A percentile compares a stretch with the other conserved stretches of the same genome.
phyloP scores from a whole-genome alignment of 768 basidiomycete species.

The Termitomyces sp. region DNA sequence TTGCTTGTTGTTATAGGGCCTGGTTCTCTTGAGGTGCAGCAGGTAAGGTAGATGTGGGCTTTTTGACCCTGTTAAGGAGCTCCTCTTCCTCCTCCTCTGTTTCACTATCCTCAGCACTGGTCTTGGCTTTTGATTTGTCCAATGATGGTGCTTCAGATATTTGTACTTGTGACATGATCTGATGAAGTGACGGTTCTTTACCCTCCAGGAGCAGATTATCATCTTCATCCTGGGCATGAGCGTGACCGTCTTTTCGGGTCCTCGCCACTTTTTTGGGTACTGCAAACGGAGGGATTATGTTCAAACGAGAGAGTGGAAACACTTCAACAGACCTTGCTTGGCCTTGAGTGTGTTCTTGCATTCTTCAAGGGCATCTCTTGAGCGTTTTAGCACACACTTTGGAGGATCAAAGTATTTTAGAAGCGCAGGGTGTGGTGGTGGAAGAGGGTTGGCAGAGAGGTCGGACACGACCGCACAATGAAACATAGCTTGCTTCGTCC shows the following conservation, averaged over 20 bases:
- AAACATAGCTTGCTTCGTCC: conserved; percentile 90
- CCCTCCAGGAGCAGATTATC: conserved; percentile 52
- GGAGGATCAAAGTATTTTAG: conserved; percentile 84
- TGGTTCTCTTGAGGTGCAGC: conserved; percentile 9
- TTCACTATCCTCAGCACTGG: conserved; percentile 36
- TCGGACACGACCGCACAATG: conserved; percentile 79
- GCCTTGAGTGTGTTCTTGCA: conserved; percentile 70
- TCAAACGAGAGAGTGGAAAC: neutral
- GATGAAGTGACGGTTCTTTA: conserved; percentile 20
- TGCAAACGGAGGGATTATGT: conserved; percentile 18
- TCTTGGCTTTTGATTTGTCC: conserved; percentile 21
- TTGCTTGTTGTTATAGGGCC: too few relatives aligned
- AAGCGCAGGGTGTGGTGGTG: conserved; percentile 82
- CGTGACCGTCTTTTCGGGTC: conserved; percentile 58
- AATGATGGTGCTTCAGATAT: conserved; percentile 10
- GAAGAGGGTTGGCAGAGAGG: conserved; percentile 66
- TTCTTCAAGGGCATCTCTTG: conserved; percentile 48
- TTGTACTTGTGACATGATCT: conserved; percentile 12
- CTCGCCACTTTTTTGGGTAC: conserved; percentile 59
- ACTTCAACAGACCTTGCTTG: conserved; percentile 57
- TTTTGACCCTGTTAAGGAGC: conserved; percentile 18
- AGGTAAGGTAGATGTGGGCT: conserved; percentile 15
- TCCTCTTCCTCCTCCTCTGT: conserved; percentile 45
- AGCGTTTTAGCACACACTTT: conserved; percentile 54
- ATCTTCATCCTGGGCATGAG: conserved; percentile 59